These are phyloP conservation scores for Filobasidium floriforme DNA, from an alignment of 768 basidiomycete genomes.

Conservation along the genomic window DNA sequence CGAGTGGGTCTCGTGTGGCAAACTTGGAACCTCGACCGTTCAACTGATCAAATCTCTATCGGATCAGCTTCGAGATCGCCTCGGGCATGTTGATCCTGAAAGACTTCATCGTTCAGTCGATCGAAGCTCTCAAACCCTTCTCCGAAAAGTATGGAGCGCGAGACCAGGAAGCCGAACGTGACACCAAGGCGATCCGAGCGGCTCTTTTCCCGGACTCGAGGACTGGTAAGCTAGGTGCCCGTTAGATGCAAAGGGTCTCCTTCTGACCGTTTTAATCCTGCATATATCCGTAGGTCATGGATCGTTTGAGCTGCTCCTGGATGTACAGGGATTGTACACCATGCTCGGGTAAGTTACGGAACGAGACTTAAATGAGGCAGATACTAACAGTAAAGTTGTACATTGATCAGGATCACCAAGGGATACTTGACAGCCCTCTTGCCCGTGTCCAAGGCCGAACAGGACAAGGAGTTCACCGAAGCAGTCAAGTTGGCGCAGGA, in stretches of 20 bases:
- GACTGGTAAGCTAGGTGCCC: background rate
- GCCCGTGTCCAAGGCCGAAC: conserved; percentile 14
- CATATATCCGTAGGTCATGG: conserved; percentile 5
- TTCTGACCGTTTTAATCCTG: too few species aligned
- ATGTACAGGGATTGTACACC: conserved; percentile 23
- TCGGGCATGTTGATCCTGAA: conserved; percentile 12
- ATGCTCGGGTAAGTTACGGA: conserved; percentile 9
- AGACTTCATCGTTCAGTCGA: conserved; percentile 16
- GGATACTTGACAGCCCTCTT: conserved; percentile 15
- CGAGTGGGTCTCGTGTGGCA: conserved; percentile 6
- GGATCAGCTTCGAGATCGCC: conserved; percentile 6
- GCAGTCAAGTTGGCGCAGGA: conserved; percentile 15
- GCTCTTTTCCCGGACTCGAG: conserved; percentile 25
- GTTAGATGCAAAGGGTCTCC: too few species aligned
- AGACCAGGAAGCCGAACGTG: conserved; percentile 16
- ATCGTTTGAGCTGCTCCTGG: conserved; percentile 21
- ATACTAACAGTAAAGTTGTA: background rate
- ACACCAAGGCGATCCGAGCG: conserved; percentile 11
- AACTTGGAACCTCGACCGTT: background rate
- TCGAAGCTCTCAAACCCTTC: conserved; percentile 16
- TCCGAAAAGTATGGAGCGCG: conserved; percentile 25
- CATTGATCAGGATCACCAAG: conserved; percentile 7
- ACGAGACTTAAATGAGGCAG: too few species aligned
- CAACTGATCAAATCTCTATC: background rate
- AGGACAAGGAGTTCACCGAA: conserved; percentile 14